phyloP scores from a whole-genome alignment of 2,329 filamentous ascomycete species.

The Trichoderma aggressivum region DNA sequence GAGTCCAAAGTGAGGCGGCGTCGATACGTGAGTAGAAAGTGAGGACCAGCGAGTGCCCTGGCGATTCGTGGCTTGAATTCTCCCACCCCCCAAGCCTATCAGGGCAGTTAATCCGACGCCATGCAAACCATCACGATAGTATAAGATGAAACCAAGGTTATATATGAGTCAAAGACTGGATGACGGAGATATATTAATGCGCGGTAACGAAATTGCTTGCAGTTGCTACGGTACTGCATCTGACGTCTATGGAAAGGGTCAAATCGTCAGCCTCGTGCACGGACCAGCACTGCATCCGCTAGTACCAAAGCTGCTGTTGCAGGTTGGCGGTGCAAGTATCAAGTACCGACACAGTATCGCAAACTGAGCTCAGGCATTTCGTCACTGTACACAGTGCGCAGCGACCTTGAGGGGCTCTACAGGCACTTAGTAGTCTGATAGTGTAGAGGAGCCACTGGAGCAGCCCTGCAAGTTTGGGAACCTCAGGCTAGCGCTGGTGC shows the following conservation, averaged over 20 bases:
- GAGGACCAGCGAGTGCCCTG: not conserved
- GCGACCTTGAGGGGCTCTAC: not conserved
- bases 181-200: not conserved
- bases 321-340: not conserved
- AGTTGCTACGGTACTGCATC: not conserved
- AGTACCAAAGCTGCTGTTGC: not conserved
- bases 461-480: not conserved
- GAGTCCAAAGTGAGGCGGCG: not conserved
- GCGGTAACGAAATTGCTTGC: not conserved
- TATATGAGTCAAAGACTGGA: not conserved
- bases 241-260: slow-evolving; percentile 4
- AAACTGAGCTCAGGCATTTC: not conserved
- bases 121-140: not conserved
- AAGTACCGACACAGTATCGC: not conserved
- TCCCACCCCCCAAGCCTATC: not conserved
- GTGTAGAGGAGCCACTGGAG: not conserved
- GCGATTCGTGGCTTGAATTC: not conserved
- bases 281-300: not conserved
- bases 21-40: not conserved
- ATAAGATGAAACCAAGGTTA: not conserved
- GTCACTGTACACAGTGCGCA: not conserved
- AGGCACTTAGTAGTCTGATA: not conserved
- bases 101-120: not conserved
- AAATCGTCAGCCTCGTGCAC: slow-evolving; percentile 11
- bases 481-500: slow-evolving; percentile 2